Conservation (phyloP, 2,329 filamentous ascomycete genomes). For the Aspergillus tamarii region DNA sequence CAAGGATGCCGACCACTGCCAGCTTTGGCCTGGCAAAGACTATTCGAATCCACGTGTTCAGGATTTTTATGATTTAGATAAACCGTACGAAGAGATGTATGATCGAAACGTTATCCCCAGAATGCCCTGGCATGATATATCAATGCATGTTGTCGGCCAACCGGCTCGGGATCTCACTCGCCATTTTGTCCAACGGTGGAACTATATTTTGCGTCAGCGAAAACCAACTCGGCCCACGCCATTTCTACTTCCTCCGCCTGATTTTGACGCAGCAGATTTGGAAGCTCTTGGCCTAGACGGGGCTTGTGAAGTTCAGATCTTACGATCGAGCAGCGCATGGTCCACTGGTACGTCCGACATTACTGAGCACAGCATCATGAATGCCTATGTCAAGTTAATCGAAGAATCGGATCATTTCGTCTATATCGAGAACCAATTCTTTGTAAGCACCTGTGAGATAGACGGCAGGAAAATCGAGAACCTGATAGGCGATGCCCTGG, state of each 20-base stretch:
- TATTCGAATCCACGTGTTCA: slow-evolving; percentile 96
- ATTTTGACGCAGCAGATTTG: slow-evolving; percentile 83
- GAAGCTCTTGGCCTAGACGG: slow-evolving; percentile 86
- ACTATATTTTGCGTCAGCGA: slow-evolving; percentile 88
- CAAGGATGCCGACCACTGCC: slow-evolving; percentile 88
- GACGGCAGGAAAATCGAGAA: slow-evolving; percentile 88
- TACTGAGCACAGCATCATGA: slow-evolving; percentile 93
- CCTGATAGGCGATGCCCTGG: slow-evolving; percentile 89
- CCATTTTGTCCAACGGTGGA: slow-evolving; percentile 98
- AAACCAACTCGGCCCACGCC: slow-evolving; percentile 93
- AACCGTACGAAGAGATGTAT: slow-evolving; percentile 99
- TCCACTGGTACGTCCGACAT: slow-evolving; percentile 82
- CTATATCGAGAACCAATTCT: slow-evolving; percentile 99
- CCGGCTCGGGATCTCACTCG: slow-evolving; percentile 90
- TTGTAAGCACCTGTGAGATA: slow-evolving; percentile 89
- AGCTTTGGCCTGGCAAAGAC: slow-evolving; percentile 96
- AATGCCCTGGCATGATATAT: slow-evolving; percentile 99
- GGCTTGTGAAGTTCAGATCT: slow-evolving; percentile 94
- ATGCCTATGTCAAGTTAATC: slow-evolving; percentile 92
- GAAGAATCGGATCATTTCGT: slow-evolving; percentile 95
- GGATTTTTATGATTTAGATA: slow-evolving; percentile 90
- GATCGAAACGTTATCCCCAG: slow-evolving; percentile 83
- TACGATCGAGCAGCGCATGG: slow-evolving; percentile 89
- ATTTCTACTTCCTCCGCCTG: slow-evolving; percentile 88
- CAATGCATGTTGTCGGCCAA: slow-evolving; percentile 96